These are phyloP conservation scores for Tetrahymena malaccensis DNA, from an alignment of 73 alveolate genomes.

Conservation along the genomic window DNA sequence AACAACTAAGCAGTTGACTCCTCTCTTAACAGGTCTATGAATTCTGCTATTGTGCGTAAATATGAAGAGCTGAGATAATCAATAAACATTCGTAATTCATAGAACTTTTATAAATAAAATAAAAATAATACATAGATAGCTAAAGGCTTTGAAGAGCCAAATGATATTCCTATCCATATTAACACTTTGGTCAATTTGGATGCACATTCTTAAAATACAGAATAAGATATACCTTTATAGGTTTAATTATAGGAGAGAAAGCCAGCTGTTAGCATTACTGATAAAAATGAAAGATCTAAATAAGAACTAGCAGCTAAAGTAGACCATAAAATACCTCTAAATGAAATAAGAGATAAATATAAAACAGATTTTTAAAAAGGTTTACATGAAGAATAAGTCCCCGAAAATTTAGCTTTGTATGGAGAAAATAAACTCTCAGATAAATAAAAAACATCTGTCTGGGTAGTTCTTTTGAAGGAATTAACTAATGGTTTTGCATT, in stretches of 20 bases:
- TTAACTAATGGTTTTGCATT: conserved; percentile 68
- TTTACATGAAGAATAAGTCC: conserved; percentile 14
- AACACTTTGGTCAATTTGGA: background rate
- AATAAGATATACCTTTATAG: background rate
- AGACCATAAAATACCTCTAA: conserved; percentile 40
- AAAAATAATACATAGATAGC: background rate
- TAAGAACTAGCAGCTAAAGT: conserved; percentile 34
- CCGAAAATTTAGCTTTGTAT: conserved; percentile 35
- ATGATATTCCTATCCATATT: background rate
- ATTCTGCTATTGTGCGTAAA: background rate
- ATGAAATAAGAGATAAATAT: conserved; percentile 1
- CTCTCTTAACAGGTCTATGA: background rate
- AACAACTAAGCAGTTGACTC: background rate
- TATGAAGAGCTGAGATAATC: background rate
- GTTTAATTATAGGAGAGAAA: background rate
- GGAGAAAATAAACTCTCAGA: conserved; percentile 82
- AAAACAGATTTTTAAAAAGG: conserved; percentile 34
- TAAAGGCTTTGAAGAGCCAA: background rate
- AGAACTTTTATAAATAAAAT: background rate
- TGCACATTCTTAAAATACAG: background rate
- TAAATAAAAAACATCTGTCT: conserved; percentile 69
- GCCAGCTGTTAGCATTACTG: background rate
- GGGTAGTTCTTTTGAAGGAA: conserved; percentile 55
- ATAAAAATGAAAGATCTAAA: background rate
- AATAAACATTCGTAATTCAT: background rate